phyloP scores from a whole-genome alignment of 139 green algal genomes.

The Tetraselmis striata region DNA sequence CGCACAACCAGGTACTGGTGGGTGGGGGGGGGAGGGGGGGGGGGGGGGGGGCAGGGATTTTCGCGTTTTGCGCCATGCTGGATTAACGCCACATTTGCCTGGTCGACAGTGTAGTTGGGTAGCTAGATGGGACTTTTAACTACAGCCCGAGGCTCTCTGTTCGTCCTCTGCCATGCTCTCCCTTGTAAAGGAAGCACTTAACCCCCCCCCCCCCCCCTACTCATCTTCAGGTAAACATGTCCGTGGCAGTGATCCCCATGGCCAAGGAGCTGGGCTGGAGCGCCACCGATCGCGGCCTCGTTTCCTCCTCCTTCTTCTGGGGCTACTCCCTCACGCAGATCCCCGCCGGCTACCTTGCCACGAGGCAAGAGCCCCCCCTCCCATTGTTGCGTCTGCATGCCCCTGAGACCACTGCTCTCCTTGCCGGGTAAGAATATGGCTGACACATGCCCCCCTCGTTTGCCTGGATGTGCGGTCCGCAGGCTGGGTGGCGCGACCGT shows the following conservation, averaged over 20 bases:
- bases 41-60: too few relatives aligned
- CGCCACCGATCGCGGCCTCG: slow-evolving; percentile 75
- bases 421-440: too few relatives aligned
- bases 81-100: too few relatives aligned
- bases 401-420: too few relatives aligned
- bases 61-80: too few relatives aligned
- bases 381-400: too few relatives aligned
- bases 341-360: slow-evolving; percentile 85
- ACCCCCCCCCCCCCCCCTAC: not conserved
- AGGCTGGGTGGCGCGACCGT: slow-evolving; percentile 78
- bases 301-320: slow-evolving; percentile 97
- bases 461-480: too few relatives aligned
- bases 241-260: slow-evolving; percentile 97
- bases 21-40: too few relatives aligned
- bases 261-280: slow-evolving; percentile 87
- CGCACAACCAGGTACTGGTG: too few relatives aligned
- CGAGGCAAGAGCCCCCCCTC: slow-evolving; percentile 42
- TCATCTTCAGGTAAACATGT: slow-evolving; percentile 89
- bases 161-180: not conserved
- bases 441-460: too few relatives aligned
- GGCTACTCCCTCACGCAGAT: slow-evolving; percentile 91
- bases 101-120: too few relatives aligned
- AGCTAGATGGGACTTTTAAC: too few relatives aligned
- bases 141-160: not conserved
- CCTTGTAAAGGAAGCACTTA: not conserved